Base-by-base conservation (phyloP, 371 early-diverging fungal species). In the Syncephalis fuscata region DNA sequence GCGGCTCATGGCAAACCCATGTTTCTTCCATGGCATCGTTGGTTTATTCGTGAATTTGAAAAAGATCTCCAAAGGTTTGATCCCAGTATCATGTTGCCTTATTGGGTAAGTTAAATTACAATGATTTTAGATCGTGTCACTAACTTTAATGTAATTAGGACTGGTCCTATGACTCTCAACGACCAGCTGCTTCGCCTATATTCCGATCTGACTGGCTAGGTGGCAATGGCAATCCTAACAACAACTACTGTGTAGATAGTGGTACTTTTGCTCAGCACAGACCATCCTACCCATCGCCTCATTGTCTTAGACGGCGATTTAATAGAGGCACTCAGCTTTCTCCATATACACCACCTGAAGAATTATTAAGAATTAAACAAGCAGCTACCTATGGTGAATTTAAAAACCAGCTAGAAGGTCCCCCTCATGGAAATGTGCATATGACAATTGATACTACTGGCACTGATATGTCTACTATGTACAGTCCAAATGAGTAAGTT, bases 401-500 rank as follows among this genome's bases (percentile, higher is more conserved):
- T n/a, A 14, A 37, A 14, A 14, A 10, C 10, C 47, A 41, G 41
- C n/a, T 41, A 21, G 41, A 41, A 15, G 21, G 41, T 4, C 41
- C 41, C 8, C 16, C 21, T 14, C 47, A 47, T 47, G 47, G 32
- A 5, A 14, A 9, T 17, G 47, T 47, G 2, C 47, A 47, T 37
- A 36, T 25, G 8, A 27, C 11, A 16, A 47, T 47, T 47, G 47
- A 32, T 7, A 7, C 32, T 32, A 32, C 4, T 32, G 7, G 4
- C 32, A 15, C 19, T 21, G 41, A 41, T 41, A 41, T 41, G n/a
- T 19, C 41, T 19, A 44, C 44, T 22, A 44, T 44, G 44, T 44
- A 24, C 22, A 44, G 44, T 11, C 44, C 44, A 44, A 44, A 44
- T 44, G 44, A 44, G 44, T 44, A 44, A 44, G 44, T 44, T 11